A percentile compares a stretch with the other conserved stretches of the same genome.
phyloP scores from a whole-genome alignment of 352 stramenopile species.

The Phytophthora cactorum region DNA sequence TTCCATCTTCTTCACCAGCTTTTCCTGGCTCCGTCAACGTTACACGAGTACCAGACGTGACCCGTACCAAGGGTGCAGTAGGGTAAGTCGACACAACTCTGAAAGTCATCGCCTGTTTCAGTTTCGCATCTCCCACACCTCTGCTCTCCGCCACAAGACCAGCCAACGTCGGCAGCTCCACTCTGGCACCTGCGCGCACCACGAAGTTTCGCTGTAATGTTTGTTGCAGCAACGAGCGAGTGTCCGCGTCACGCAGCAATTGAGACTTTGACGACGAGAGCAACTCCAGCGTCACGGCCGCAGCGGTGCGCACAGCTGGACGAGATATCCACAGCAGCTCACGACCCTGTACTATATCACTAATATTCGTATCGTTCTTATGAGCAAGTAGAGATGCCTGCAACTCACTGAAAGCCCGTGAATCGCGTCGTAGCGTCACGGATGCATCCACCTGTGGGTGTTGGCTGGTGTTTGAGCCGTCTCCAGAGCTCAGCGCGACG shows the following conservation, averaged over 20 bases:
- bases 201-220: constrained; percentile 61
- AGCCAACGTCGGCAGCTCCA: constrained; percentile 44
- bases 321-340: constrained; percentile 59
- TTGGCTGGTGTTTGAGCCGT: neutral
- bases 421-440: constrained; percentile 37
- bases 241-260: constrained; percentile 39
- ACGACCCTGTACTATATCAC: neutral
- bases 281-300: constrained; percentile 61
- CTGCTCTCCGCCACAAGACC: constrained; percentile 30
- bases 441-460: constrained; percentile 24
- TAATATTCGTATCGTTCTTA: neutral
- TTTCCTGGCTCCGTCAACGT: constrained; percentile 48
- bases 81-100: constrained; percentile 60
- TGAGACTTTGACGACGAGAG: constrained; percentile 16
- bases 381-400: constrained; percentile 30
- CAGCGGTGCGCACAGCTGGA: constrained; percentile 43
- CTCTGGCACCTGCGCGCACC: constrained; percentile 43
- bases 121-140: constrained; percentile 9
- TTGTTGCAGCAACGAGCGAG: constrained; percentile 58
- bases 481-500: constrained; percentile 35
- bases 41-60: constrained; percentile 57
- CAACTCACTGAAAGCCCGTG: constrained; percentile 27
- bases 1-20: neutral
- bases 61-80: constrained; percentile 31
- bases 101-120: constrained; percentile 36